Evolutionary conservation across 2,329 filamentous ascomycete species (phyloP).

Genomic region (Anthostomella pinea): DNA sequence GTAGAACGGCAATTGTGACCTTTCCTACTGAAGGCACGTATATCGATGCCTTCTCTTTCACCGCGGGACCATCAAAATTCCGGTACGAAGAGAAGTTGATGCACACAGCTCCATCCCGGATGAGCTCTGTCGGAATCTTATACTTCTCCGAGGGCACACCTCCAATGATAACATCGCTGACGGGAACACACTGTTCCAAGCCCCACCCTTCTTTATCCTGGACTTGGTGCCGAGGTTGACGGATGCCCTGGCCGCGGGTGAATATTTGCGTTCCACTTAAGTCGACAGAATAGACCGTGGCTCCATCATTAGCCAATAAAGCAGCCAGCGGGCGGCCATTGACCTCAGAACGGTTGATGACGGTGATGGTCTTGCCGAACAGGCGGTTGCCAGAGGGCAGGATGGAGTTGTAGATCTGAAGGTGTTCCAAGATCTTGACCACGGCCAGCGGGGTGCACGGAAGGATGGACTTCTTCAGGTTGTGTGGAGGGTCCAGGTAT

Average conservation of each 20-base stretch:
- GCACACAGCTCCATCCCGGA: constrained; percentile 92
- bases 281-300: constrained; percentile 92
- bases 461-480: constrained; percentile 83
- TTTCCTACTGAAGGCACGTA: constrained; percentile 97
- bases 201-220: constrained; percentile 77
- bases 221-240: constrained; percentile 82
- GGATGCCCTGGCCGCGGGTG: constrained; percentile 82
- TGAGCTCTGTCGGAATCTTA: constrained; percentile 81
- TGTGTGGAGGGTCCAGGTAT: constrained; percentile 77
- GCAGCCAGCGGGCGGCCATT: constrained; percentile 91
- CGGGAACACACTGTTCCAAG: constrained; percentile 75
- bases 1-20: constrained; percentile 88
- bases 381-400: constrained; percentile 89
- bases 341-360: constrained; percentile 95
- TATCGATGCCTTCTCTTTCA: constrained; percentile 95
- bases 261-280: constrained; percentile 89
- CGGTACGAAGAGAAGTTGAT: constrained; percentile 97
- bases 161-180: constrained; percentile 92
- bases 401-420: constrained; percentile 95
- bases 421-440: constrained; percentile 93
- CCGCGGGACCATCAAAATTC: constrained; percentile 80
- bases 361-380: constrained; percentile 90
- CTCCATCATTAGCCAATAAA: constrained; percentile 91
- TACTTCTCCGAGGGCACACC: constrained; percentile 85
- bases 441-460: constrained; percentile 95